phyloP scores from a whole-genome alignment of 2,329 filamentous ascomycete genomes.

The Trichoderma koningiopsis region DNA sequence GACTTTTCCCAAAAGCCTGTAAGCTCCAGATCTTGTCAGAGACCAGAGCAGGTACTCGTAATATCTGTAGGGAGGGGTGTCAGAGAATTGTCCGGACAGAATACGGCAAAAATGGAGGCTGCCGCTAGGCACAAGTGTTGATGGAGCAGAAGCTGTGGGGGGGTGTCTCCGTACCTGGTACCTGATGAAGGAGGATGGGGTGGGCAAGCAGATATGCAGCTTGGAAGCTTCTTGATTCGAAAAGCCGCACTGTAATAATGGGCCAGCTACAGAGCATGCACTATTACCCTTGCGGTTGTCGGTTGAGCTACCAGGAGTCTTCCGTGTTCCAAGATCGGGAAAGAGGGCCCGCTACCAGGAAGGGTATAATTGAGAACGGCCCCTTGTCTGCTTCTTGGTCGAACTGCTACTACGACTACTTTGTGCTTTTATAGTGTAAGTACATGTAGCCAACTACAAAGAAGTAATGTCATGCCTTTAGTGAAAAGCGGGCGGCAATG shows the following conservation, averaged over 20 bases:
- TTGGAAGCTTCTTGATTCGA: slow-evolving; percentile 28
- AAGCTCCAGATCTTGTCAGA: slow-evolving; percentile 24
- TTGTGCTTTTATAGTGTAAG: slow-evolving; percentile 1
- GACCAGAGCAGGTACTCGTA: slow-evolving; percentile 21
- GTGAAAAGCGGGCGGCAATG: not conserved
- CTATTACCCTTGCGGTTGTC: slow-evolving; percentile 25
- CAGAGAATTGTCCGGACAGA: slow-evolving; percentile 25
- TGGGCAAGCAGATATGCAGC: slow-evolving; percentile 25
- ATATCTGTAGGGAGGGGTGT: slow-evolving; percentile 24
- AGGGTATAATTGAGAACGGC: slow-evolving; percentile 25
- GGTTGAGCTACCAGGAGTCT: slow-evolving; percentile 26
- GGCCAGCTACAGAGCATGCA: slow-evolving; percentile 7
- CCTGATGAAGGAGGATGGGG: slow-evolving; percentile 28
- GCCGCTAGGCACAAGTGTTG: slow-evolving; percentile 19
- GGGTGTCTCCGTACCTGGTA: slow-evolving; percentile 27
- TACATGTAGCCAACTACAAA: not conserved
- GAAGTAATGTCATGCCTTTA: slow-evolving; percentile 1
- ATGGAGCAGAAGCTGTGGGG: slow-evolving; percentile 27
- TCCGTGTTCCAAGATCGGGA: slow-evolving; percentile 27
- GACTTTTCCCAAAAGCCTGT: slow-evolving; percentile 15
- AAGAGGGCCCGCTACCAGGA: slow-evolving; percentile 25
- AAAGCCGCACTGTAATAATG: slow-evolving; percentile 29
- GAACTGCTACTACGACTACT: slow-evolving; percentile 11
- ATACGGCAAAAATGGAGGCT: slow-evolving; percentile 24
- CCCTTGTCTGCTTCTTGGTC: slow-evolving; percentile 22